Conservation (phyloP, 495 filamentous ascomycete genomes). For the Penicillium lividum region DNA sequence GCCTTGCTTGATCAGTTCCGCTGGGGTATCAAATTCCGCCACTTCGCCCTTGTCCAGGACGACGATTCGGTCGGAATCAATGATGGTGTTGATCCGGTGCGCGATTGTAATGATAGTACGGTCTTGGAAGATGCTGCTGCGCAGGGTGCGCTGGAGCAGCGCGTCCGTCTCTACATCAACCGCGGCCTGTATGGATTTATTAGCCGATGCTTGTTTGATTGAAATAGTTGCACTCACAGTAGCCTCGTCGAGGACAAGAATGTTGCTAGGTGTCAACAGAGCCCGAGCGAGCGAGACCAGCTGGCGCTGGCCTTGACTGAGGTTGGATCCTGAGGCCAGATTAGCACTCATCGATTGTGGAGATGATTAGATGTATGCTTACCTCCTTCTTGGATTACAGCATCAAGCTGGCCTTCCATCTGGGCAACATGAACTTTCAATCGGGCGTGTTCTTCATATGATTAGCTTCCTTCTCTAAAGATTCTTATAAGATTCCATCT, state of each 20-base stretch:
- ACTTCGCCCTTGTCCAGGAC: constrained; percentile 75
- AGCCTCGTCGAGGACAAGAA: constrained; percentile 95
- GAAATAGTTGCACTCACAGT: constrained; percentile 54
- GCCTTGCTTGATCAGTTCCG: constrained; percentile 50
- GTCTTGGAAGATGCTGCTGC: constrained; percentile 70
- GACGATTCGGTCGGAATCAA: constrained; percentile 88
- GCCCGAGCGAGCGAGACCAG: constrained; percentile 91
- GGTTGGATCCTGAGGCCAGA: constrained; percentile 54
- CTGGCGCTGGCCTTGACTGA: constrained; percentile 73
- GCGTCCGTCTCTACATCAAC: constrained; percentile 96
- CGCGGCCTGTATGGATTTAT: constrained; percentile 58
- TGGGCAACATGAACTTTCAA: constrained; percentile 85
- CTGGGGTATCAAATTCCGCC: constrained; percentile 60
- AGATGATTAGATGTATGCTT: constrained; percentile 34
- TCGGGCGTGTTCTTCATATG: constrained; percentile 77
- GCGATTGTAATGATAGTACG: constrained; percentile 98
- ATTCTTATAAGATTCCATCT: constrained; percentile 28
- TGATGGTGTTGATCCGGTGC: constrained; percentile 95
- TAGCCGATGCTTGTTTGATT: not conserved
- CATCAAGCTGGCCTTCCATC: constrained; percentile 90
- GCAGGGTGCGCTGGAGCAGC: constrained; percentile 63
- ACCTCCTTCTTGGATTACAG: constrained; percentile 92
- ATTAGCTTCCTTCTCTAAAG: not conserved
- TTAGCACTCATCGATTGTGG: not conserved
- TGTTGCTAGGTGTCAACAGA: constrained; percentile 92